These are phyloP conservation scores for Aureobasidium pullulans DNA, from an alignment of 2,329 filamentous ascomycete species.

Conservation along the genomic window DNA sequence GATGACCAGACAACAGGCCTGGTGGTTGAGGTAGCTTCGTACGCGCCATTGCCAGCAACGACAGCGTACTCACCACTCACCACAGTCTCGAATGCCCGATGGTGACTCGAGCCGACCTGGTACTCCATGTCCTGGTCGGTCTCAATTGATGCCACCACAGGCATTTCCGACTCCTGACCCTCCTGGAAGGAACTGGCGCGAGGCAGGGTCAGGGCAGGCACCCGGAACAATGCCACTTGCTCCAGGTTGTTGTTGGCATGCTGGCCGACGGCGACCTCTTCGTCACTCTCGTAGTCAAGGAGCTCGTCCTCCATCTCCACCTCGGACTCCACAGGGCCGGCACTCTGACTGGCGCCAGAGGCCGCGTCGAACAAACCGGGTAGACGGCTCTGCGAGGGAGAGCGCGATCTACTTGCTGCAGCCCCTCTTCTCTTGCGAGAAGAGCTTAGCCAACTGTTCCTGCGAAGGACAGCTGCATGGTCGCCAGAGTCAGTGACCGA, in stretches of 20 bases:
- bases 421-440: neutral
- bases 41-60: neutral
- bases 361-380: neutral
- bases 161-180: neutral
- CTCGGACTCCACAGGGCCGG: constrained; percentile 1
- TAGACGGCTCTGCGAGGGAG: neutral
- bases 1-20: constrained; percentile 3
- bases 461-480: constrained; percentile 6
- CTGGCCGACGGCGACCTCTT: constrained; percentile 1
- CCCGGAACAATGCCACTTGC: neutral
- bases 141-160: constrained; percentile 5
- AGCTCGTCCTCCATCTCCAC: neutral
- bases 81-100: neutral
- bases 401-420: constrained; percentile 7
- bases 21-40: neutral
- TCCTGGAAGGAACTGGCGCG: neutral
- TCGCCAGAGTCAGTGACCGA: constrained; percentile 1
- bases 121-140: neutral
- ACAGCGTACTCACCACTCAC: neutral
- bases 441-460: neutral
- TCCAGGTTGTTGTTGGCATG: neutral
- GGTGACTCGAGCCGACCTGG: constrained; percentile 2
- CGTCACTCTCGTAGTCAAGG: neutral
- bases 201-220: neutral
- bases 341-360: neutral